phyloP scores from a whole-genome alignment of 177 flowering plant species.

The Tripterygium wilfordii region DNA sequence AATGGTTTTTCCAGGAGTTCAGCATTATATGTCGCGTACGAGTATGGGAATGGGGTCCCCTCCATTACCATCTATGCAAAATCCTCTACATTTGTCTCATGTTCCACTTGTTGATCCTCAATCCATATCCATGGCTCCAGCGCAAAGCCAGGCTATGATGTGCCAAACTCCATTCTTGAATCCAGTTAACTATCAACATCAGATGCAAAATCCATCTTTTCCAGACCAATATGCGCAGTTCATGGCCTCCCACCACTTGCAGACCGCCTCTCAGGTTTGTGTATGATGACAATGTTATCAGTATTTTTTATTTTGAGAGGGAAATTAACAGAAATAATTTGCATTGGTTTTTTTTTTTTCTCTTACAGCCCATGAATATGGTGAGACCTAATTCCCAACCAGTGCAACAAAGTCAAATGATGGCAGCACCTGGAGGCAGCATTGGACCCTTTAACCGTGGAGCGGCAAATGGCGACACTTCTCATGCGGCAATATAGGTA shows the following conservation, averaged over 20 bases:
- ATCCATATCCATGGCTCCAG: constrained; percentile 15
- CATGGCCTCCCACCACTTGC: constrained; percentile 44
- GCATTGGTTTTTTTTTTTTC: neutral
- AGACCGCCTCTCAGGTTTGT: constrained; percentile 37
- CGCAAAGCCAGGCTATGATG: constrained; percentile 26
- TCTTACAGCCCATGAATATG: constrained; percentile 46
- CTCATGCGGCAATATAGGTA: constrained; percentile 26
- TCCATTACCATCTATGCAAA: constrained; percentile 26
- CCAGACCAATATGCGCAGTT: constrained; percentile 37
- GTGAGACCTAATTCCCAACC: constrained; percentile 34
- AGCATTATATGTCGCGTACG: constrained; percentile 29
- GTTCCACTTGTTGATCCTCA: constrained; percentile 46
- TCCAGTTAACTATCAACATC: constrained; percentile 36
- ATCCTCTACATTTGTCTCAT: constrained; percentile 37
- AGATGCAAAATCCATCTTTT: constrained; percentile 33
- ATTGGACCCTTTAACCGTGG: constrained; percentile 19
- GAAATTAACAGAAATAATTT: neutral
- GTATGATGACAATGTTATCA: neutral
- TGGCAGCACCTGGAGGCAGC: constrained; percentile 17
- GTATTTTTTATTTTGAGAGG: neutral
- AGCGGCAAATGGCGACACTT: constrained; percentile 11
- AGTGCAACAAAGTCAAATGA: constrained; percentile 26
- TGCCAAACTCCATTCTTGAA: constrained; percentile 23
- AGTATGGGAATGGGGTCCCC: constrained; percentile 29
- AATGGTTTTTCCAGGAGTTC: constrained; percentile 40